phyloP scores from a whole-genome alignment of 2,329 filamentous ascomycete species.

The Malbranchea zuffiana region DNA sequence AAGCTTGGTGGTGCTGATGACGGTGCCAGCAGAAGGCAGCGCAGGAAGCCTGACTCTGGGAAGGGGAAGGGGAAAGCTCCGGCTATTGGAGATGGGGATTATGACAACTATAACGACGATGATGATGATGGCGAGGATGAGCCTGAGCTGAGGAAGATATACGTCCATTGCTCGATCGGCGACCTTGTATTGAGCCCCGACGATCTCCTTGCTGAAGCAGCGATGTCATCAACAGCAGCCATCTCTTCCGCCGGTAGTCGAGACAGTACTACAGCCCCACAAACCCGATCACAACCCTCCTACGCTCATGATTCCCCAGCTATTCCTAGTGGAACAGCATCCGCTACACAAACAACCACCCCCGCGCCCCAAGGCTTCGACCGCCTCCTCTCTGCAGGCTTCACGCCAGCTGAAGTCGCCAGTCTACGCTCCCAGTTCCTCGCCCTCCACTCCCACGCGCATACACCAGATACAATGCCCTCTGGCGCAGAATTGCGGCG shows the following conservation, averaged over 20 bases:
- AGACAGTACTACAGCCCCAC: no score
- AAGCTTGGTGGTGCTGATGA: no score
- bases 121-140: no score
- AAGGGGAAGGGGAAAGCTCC: slow-evolving; percentile 59
- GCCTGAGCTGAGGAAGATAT: slow-evolving; percentile 51
- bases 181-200: slow-evolving; percentile 57
- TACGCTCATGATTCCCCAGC: no score
- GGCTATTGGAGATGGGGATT: slow-evolving; percentile 41
- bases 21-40: no score
- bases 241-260: slow-evolving; percentile 61
- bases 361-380: slow-evolving; percentile 73
- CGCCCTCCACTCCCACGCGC: slow-evolving; percentile 67
- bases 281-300: no score
- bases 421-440: slow-evolving; percentile 80
- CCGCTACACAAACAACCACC: no score
- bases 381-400: slow-evolving; percentile 66
- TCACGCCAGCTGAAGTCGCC: slow-evolving; percentile 72
- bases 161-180: slow-evolving; percentile 89
- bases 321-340: no score
- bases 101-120: slow-evolving; percentile 8
- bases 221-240: slow-evolving; percentile 20
- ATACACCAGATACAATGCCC: slow-evolving; percentile 83
- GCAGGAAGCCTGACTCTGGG: not conserved
- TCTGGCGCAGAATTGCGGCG: slow-evolving; percentile 61
- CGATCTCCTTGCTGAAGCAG: slow-evolving; percentile 60